These are phyloP conservation scores for Capsicum rhomboideum DNA, from an alignment of 257 asterid genomes.

Conservation along the genomic window DNA sequence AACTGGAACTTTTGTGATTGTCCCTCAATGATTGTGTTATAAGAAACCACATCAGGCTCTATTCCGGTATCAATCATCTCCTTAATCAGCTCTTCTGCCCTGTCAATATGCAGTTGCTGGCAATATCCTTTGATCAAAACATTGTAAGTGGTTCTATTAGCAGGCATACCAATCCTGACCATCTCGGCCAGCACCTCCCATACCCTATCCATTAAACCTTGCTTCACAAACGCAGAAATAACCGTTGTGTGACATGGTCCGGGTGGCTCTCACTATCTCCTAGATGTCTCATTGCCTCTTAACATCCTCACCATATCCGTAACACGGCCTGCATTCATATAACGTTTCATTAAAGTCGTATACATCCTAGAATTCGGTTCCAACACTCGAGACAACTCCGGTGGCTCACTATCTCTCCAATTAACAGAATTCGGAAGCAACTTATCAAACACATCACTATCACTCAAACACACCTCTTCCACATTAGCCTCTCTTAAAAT, in stretches of 20 bases:
- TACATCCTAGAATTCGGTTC: conserved; percentile 78
- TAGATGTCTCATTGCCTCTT: conserved; percentile 83
- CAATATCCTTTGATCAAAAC: conserved; percentile 90
- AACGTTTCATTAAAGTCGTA: conserved; percentile 94
- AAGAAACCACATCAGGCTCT: conserved; percentile 92
- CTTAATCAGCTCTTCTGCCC: conserved; percentile 60
- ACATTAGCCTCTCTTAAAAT: conserved; percentile 41
- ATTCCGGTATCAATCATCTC: conserved; percentile 63
- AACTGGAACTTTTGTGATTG: not conserved
- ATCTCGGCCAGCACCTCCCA: conserved; percentile 64
- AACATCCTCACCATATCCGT: conserved; percentile 81
- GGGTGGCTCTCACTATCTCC: conserved; percentile 67
- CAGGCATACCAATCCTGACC: conserved; percentile 57
- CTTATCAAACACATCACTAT: conserved; percentile 28
- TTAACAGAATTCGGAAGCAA: conserved; percentile 58
- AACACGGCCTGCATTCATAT: conserved; percentile 76
- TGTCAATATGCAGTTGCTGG: conserved; percentile 75
- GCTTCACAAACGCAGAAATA: conserved; percentile 71
- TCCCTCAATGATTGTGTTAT: conserved; percentile 81
- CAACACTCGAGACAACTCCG: conserved; percentile 35
- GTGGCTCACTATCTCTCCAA: conserved; percentile 35
- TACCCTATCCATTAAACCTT: conserved; percentile 75
- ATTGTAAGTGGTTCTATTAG: conserved; percentile 76
- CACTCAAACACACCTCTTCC: conserved; percentile 9
- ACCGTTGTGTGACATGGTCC: conserved; percentile 87